Evolutionary conservation across 176 grass and related monocot species (phyloP).

Genomic region (Tuctoria greenei): DNA sequence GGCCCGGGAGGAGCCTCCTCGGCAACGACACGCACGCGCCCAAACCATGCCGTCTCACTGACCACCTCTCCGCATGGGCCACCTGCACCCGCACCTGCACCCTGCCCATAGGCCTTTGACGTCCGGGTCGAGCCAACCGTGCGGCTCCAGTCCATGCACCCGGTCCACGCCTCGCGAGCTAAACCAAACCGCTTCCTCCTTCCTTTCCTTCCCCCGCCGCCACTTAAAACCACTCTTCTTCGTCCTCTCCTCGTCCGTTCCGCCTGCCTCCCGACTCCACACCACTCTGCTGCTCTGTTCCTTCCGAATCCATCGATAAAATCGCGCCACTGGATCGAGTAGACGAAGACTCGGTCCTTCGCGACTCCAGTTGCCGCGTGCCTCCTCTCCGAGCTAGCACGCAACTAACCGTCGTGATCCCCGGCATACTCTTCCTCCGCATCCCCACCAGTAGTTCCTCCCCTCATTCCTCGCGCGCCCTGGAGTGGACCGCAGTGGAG

Average conservation of each 20-base stretch:
- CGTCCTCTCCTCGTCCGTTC: neutral
- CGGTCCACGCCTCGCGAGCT: constrained; percentile 19
- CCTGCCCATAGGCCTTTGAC: neutral
- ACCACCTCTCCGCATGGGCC: neutral
- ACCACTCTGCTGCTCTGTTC: neutral
- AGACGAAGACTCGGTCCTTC: neutral
- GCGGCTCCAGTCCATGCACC: too few relatives aligned
- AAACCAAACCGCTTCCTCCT: constrained; percentile 28
- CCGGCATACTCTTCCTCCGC: neutral
- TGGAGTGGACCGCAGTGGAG: neutral
- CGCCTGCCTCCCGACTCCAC: neutral
- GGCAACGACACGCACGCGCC: constrained; percentile 23
- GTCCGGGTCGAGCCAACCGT: neutral
- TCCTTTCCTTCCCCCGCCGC: neutral
- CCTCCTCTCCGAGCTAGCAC: neutral
- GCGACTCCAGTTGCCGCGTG: neutral
- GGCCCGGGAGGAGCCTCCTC: neutral
- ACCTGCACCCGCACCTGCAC: neutral
- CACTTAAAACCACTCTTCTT: neutral
- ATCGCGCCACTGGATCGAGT: constrained; percentile 5
- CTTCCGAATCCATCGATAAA: neutral
- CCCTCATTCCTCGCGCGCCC: neutral
- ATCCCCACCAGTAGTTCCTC: neutral
- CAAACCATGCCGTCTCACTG: neutral
- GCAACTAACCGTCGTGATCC: too few relatives aligned